Evolutionary conservation across 1,284 basidiomycete genomes (phyloP), one percentile per base, ranked within the genome.

Genomic region (Tremellales sp.): DNA sequence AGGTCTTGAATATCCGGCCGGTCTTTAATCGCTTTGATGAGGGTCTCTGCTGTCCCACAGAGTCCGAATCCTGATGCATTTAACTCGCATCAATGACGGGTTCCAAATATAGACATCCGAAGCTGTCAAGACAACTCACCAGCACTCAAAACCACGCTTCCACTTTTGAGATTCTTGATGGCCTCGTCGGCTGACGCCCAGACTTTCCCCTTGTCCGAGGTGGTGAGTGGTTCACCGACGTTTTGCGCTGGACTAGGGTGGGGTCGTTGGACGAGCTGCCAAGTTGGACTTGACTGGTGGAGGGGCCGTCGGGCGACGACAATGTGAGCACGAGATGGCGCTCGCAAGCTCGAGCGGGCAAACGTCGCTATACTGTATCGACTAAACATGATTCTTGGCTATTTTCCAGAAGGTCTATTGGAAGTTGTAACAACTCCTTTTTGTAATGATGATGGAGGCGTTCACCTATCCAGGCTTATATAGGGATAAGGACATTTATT

Each of bases 171-270:
- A 63, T 86, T 87, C 68, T 80, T 79, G 51, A 93, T 78, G 1
- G 89, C 90, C 54, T 88, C 85, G 43, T 91, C 86, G 0, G 79
- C 84, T 14, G 81, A 84, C 8, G 75, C 70, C 83, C 84, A 93
- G 21, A 93, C 76, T 70, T 94, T 94, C 46, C 60, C 61, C 45
- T 60, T 65, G 26, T 47, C 48, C 13, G 43, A 46, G 32, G 57
- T 58, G 9, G 60, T 56, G 9, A 59, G 56, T 24, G 60, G 51
- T 7, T 39, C 34, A 14, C 56, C 58, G 9, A 51, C 45, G n/a
- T 27, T 42, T 34, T 55, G 57, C 8, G 53, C 60, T 25, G 43
- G 49, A 19, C 49, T 50, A 12, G 61, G 60, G 9, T 22, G 24
- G 18, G 37, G 37, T 25, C 8, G 37, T 24, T 39, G 37, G 9